Evolutionary conservation across 2,329 filamentous ascomycete species (phyloP).

Genomic region (Neobulgaria alba): DNA sequence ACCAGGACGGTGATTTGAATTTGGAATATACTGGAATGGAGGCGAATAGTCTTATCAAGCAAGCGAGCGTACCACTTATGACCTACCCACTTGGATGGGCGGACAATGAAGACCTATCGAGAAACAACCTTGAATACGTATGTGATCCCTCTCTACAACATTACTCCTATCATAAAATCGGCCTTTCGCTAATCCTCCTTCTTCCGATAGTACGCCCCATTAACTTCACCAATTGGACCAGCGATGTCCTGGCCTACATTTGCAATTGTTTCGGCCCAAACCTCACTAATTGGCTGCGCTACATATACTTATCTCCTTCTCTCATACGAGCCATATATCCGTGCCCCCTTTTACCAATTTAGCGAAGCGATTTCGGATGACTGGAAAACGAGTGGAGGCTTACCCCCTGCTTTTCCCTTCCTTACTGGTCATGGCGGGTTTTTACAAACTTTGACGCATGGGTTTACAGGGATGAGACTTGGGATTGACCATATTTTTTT

Average conservation of each 20-base stretch:
- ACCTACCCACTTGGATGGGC: conserved; percentile 7
- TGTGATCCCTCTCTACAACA: too few relatives aligned
- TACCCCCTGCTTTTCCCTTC: conserved; percentile 63
- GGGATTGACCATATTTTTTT: not conserved
- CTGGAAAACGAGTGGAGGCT: conserved; percentile 49
- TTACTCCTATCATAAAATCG: too few relatives aligned
- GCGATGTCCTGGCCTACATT: conserved; percentile 69
- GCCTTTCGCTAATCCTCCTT: too few relatives aligned
- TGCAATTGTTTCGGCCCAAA: conserved; percentile 55
- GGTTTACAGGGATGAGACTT: too few relatives aligned
- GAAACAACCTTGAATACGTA: too few relatives aligned
- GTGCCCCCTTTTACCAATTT: conserved; percentile 61
- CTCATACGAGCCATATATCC: conserved; percentile 52
- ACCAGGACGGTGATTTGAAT: conserved; percentile 47
- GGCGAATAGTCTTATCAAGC: conserved; percentile 12
- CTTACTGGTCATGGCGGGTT: conserved; percentile 63
- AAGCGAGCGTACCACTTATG: conserved; percentile 15
- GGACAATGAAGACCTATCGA: conserved; percentile 4
- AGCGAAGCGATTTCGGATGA: conserved; percentile 61
- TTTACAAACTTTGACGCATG: too few relatives aligned
- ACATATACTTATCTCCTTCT: conserved; percentile 60
- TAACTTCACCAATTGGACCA: conserved; percentile 51
- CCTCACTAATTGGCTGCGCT: conserved; percentile 59
- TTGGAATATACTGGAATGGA: conserved; percentile 14
- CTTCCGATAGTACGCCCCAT: too few relatives aligned